These are phyloP conservation scores for Cynara cardunculus DNA, from an alignment of 129 eudicot genomes.

Conservation along the genomic window DNA sequence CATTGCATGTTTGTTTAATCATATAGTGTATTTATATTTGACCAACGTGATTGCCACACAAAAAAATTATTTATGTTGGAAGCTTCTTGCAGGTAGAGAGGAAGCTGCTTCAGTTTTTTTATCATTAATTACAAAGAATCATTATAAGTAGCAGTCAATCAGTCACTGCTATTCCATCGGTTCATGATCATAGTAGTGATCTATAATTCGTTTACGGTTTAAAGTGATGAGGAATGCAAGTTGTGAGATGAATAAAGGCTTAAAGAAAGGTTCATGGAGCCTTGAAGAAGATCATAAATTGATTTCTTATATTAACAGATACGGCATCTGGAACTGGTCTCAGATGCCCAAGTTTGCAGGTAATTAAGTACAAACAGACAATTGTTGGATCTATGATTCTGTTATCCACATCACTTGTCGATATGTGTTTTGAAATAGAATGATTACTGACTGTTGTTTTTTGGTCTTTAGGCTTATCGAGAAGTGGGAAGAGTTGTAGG, in stretches of 20 bases:
- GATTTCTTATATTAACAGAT: constrained; percentile 25
- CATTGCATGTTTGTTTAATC: not conserved
- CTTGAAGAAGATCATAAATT: constrained; percentile 38
- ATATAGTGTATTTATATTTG: not conserved
- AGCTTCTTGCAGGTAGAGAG: not conserved
- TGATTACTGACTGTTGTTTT: not conserved
- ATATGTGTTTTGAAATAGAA: not conserved
- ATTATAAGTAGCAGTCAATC: not conserved
- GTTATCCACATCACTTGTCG: not conserved
- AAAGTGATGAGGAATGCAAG: constrained; percentile 5
- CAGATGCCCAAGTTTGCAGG: constrained; percentile 38
- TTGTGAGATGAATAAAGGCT: not conserved
- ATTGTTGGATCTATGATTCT: not conserved
- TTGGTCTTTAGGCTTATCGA: constrained; percentile 23
- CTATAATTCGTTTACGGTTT: not conserved
- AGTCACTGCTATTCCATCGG: not conserved
- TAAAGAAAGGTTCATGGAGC: constrained; percentile 44
- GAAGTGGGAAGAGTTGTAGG: constrained; percentile 51
- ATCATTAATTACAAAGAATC: not conserved
- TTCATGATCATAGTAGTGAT: not conserved
- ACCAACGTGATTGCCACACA: not conserved
- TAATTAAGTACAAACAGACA: not conserved
- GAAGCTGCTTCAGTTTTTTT: not conserved
- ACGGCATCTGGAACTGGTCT: constrained; percentile 40
- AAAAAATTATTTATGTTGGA: not conserved